Percentiles rank a stretch among this genome's conserved stretches.
phyloP scores from a whole-genome alignment of 75 land plant genomes.

The Pinus taeda region DNA sequence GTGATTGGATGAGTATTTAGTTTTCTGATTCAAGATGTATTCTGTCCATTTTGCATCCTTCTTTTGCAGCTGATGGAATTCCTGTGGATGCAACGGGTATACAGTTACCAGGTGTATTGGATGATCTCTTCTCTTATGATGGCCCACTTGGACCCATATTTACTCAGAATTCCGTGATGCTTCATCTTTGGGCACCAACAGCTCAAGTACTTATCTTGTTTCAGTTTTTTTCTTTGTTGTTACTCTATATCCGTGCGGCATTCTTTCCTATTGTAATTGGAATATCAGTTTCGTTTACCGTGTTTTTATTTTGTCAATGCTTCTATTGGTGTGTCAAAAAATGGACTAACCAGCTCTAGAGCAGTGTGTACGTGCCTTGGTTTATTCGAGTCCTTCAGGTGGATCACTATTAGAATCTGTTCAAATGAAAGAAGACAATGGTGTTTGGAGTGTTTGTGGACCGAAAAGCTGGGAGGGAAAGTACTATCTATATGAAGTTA shows the following conservation, averaged over 20 bases:
- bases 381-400: constrained; percentile 56
- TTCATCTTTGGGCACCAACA: constrained; percentile 94
- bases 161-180: constrained; percentile 43
- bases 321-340: neutral
- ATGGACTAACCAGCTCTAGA: constrained; percentile 4
- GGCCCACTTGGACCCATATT: constrained; percentile 87
- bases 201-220: constrained; percentile 63
- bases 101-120: constrained; percentile 91
- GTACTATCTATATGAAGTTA: constrained; percentile 83
- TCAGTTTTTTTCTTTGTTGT: constrained; percentile 4
- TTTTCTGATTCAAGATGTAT: no score
- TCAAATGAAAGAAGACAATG: constrained; percentile 64
- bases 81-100: constrained; percentile 68
- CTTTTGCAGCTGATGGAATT: constrained; percentile 48
- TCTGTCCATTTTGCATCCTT: neutral
- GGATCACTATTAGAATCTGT: constrained; percentile 50
- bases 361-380: constrained; percentile 50
- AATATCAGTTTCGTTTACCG: neutral
- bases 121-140: constrained; percentile 74
- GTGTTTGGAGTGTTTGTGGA: constrained; percentile 74
- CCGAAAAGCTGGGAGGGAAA: constrained; percentile 82
- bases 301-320: neutral
- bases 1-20: no score
- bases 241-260: neutral
- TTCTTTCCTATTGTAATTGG: neutral